phyloP scores from a whole-genome alignment of 495 filamentous ascomycete species.

The Neurospora terricola region DNA sequence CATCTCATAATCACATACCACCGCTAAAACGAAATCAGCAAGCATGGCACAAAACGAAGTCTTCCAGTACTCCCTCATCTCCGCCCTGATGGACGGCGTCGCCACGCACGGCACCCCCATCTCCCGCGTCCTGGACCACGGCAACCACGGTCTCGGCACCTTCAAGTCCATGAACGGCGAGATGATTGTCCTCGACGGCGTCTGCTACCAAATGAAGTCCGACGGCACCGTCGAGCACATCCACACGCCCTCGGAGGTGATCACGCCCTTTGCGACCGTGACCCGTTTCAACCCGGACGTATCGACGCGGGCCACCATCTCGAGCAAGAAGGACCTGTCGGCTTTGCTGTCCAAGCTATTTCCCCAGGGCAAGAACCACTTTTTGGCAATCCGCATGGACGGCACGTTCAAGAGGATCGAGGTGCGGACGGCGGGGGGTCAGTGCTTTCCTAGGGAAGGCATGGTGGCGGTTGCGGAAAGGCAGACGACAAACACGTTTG shows the following conservation, averaged over 20 bases:
- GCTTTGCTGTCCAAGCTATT: conserved; percentile 26
- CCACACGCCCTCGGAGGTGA: conserved; percentile 6
- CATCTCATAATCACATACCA: background rate
- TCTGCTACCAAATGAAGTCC: conserved; percentile 36
- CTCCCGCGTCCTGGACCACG: conserved; percentile 27
- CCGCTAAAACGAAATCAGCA: background rate
- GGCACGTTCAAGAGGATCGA: conserved; percentile 26
- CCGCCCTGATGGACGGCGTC: conserved; percentile 44
- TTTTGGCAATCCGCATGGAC: conserved; percentile 28
- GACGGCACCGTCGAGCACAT: conserved; percentile 26
- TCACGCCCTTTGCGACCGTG: conserved; percentile 36
- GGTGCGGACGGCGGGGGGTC: conserved; percentile 30
- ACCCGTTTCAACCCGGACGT: conserved; percentile 27
- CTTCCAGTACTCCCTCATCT: conserved; percentile 42
- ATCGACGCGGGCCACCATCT: conserved; percentile 9
- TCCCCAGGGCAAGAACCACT: conserved; percentile 29
- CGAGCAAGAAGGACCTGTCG: conserved; percentile 27
- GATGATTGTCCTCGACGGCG: conserved; percentile 39
- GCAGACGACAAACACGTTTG: conserved; percentile 29
- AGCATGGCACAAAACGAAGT: conserved; percentile 32
- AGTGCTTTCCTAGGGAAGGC: conserved; percentile 23
- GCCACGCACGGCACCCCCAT: conserved; percentile 29
- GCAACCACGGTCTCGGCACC: conserved; percentile 45
- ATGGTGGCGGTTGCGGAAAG: conserved; percentile 31
- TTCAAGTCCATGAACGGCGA: conserved; percentile 40